Conservation (phyloP, 2,329 filamentous ascomycete species). For the Monilinia fructicola region DNA sequence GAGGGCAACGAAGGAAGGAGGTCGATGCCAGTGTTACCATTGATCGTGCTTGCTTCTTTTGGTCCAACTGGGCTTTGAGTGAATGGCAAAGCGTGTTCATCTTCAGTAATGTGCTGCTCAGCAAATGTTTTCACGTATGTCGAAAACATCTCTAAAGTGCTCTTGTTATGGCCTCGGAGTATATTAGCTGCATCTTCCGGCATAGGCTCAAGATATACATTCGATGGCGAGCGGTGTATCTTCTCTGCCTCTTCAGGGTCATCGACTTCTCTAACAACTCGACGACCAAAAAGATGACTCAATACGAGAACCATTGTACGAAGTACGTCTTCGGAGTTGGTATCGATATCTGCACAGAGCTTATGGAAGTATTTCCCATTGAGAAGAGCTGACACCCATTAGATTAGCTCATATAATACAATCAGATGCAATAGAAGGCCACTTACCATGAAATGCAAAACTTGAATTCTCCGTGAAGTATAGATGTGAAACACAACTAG, state of each 20-base stretch:
- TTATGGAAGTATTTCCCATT: constrained; percentile 68
- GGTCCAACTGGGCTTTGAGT: constrained; percentile 35
- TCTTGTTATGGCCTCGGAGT: constrained; percentile 61
- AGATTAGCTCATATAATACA: constrained; percentile 23
- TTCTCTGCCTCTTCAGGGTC: constrained; percentile 50
- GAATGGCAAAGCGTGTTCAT: constrained; percentile 38
- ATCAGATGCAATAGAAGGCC: not conserved
- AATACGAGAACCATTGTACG: constrained; percentile 66
- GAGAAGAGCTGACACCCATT: constrained; percentile 51
- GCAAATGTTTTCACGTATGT: constrained; percentile 69
- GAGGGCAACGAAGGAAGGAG: constrained; percentile 42
- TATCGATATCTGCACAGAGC: constrained; percentile 58
- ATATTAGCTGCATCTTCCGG: constrained; percentile 57
- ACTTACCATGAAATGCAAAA: constrained; percentile 68
- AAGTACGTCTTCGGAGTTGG: constrained; percentile 50
- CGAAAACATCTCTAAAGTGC: constrained; percentile 61
- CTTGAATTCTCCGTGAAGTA: constrained; percentile 75
- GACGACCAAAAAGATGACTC: constrained; percentile 67
- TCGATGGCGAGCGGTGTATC: constrained; percentile 58
- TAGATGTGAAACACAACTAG: constrained; percentile 67
- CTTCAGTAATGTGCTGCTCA: constrained; percentile 53
- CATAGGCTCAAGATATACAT: constrained; percentile 64
- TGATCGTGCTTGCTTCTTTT: not conserved
- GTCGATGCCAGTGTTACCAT: constrained; percentile 26
- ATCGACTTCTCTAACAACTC: constrained; percentile 51